Evolutionary conservation across 164 flowering plant genomes (phyloP).

Genomic region (Vitis amurensis): DNA sequence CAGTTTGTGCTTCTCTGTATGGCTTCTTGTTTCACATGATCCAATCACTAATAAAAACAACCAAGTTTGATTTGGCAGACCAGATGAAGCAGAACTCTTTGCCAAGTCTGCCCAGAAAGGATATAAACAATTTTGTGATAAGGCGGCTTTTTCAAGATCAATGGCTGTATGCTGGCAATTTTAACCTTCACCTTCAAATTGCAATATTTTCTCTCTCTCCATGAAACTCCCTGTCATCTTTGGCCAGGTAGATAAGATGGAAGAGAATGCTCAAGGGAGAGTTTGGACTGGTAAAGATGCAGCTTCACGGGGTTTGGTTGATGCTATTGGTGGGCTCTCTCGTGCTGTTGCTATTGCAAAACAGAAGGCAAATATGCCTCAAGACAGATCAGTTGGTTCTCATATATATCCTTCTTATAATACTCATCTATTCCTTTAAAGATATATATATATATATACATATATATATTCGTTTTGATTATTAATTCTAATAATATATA

Average conservation of each 20-base stretch:
- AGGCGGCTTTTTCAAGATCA: slow-evolving; percentile 94
- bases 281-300: slow-evolving; percentile 97
- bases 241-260: slow-evolving; percentile 82
- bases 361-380: slow-evolving; percentile 80
- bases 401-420: not conserved
- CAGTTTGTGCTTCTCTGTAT: not conserved
- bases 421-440: not conserved
- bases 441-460: too few relatives aligned
- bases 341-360: slow-evolving; percentile 94
- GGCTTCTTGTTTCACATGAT: not conserved
- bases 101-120: slow-evolving; percentile 75
- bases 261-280: slow-evolving; percentile 89
- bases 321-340: slow-evolving; percentile 90
- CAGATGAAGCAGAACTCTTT: slow-evolving; percentile 93
- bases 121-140: slow-evolving; percentile 82
- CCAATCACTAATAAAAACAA: not conserved
- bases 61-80: slow-evolving; percentile 38
- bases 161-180: slow-evolving; percentile 59
- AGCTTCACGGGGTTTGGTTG: slow-evolving; percentile 80
- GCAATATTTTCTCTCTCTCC: not conserved
- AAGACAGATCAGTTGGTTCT: slow-evolving; percentile 49
- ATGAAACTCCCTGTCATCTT: not conserved
- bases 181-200: not conserved
- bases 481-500: too few relatives aligned
- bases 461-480: too few relatives aligned